These are phyloP conservation scores for Thalia dealbata DNA, from an alignment of 176 grass and related monocot genomes.

Conservation along the genomic window DNA sequence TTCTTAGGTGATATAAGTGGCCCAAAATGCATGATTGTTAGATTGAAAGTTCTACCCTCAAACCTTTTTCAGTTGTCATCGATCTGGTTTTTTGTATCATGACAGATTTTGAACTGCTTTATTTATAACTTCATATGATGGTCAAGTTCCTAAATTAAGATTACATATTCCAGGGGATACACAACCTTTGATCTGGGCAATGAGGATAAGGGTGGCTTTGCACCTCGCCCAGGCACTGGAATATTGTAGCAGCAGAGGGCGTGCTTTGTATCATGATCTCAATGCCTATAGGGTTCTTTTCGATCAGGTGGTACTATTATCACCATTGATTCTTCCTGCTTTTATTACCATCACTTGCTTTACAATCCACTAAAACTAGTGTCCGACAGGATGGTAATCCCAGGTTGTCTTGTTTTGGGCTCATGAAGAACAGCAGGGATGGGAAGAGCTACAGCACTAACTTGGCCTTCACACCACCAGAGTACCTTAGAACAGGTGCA, in stretches of 20 bases:
- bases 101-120: not conserved
- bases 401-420: conserved; percentile 79
- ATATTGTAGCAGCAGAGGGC: conserved; percentile 57
- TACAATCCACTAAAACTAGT: not conserved
- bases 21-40: no score
- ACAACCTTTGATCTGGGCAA: conserved; percentile 66
- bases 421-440: conserved; percentile 93
- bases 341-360: not conserved
- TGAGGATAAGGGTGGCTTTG: conserved; percentile 67
- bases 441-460: conserved; percentile 93
- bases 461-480: conserved; percentile 82
- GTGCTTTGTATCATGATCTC: conserved; percentile 78
- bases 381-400: conserved; percentile 52
- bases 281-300: conserved; percentile 90
- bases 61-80: no score
- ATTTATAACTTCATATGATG: not conserved
- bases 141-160: conserved; percentile 8
- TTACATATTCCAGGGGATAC: conserved; percentile 55
- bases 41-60: no score
- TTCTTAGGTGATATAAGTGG: no score
- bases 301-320: conserved; percentile 45
- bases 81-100: no score
- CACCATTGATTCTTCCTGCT: not conserved
- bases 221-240: conserved; percentile 69
- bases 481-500: conserved; percentile 76